These are phyloP conservation scores for Penicillium salamii DNA, from an alignment of 495 filamentous ascomycete genomes.

Conservation along the genomic window DNA sequence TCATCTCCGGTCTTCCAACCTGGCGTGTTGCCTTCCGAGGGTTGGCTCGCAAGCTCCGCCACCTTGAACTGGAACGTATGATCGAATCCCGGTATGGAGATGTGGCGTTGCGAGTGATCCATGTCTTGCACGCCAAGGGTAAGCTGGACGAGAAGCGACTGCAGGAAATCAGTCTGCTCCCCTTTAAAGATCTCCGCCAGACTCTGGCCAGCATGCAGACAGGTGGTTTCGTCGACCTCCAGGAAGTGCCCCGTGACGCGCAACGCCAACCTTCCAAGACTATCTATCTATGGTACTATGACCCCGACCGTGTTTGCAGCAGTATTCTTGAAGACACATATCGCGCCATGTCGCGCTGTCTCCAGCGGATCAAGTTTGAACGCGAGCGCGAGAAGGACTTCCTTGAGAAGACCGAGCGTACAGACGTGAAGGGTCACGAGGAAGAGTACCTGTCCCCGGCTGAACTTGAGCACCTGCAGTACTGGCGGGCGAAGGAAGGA, in stretches of 20 bases:
- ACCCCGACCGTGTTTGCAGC: conserved; percentile 62
- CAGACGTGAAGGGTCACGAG: conserved; percentile 77
- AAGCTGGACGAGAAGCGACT: conserved; percentile 89
- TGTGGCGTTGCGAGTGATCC: conserved; percentile 70
- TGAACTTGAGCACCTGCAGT: conserved; percentile 62
- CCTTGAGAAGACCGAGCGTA: conserved; percentile 72
- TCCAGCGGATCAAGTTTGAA: conserved; percentile 75
- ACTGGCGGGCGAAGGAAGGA: conserved; percentile 71
- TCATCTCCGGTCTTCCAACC: conserved; percentile 54
- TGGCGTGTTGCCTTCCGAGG: conserved; percentile 78
- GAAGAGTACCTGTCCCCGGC: conserved; percentile 67
- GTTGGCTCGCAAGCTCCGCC: conserved; percentile 63
- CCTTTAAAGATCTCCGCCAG: conserved; percentile 74
- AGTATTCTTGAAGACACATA: conserved; percentile 74
- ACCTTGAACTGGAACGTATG: conserved; percentile 72
- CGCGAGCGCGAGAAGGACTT: conserved; percentile 62
- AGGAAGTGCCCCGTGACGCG: conserved; percentile 87
- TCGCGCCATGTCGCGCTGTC: conserved; percentile 80
- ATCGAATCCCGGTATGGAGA: conserved; percentile 73
- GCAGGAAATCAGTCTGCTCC: conserved; percentile 68
- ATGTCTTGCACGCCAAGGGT: conserved; percentile 79
- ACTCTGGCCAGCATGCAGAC: conserved; percentile 78
- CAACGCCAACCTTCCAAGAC: conserved; percentile 73
- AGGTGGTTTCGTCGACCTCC: conserved; percentile 78
- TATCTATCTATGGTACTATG: conserved; percentile 88